phyloP scores from a whole-genome alignment of 2,329 filamentous ascomycete genomes.

The Aspergillus sojae region DNA sequence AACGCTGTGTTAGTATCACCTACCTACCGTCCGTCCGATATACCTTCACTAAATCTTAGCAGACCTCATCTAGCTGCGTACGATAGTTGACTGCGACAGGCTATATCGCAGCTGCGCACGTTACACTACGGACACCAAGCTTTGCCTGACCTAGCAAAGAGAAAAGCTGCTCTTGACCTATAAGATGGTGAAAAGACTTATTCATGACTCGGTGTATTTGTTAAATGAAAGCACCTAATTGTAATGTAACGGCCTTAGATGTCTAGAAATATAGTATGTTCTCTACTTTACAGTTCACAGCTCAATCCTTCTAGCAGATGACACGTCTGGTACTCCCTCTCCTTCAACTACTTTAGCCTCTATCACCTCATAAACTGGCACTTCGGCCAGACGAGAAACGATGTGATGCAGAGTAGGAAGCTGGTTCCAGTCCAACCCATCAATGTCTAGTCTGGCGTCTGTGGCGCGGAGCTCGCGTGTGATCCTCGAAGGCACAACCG shows the following conservation, averaged over 20 bases:
- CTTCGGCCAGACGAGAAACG: slow-evolving; percentile 53
- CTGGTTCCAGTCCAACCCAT: slow-evolving; percentile 54
- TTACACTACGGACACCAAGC: too few relatives aligned
- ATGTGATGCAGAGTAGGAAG: slow-evolving; percentile 66
- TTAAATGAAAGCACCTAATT: too few relatives aligned
- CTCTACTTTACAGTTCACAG: not conserved
- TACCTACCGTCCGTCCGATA: not conserved
- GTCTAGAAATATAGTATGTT: too few relatives aligned
- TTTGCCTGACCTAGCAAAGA: too few relatives aligned
- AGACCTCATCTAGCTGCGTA: not conserved
- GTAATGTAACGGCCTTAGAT: too few relatives aligned
- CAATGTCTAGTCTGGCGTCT: slow-evolving; percentile 52
- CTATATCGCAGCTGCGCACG: too few relatives aligned
- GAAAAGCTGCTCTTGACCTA: too few relatives aligned
- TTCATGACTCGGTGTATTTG: too few relatives aligned
- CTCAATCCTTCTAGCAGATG: slow-evolving; percentile 13
- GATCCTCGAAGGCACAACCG: slow-evolving; percentile 30
- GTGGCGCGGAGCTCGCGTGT: slow-evolving; percentile 30
- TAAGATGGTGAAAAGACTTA: too few relatives aligned
- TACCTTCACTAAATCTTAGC: not conserved
- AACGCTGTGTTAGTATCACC: too few relatives aligned
- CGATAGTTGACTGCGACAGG: not conserved
- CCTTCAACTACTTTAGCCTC: slow-evolving; percentile 60
- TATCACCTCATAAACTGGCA: slow-evolving; percentile 61
- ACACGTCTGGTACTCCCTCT: slow-evolving; percentile 49